These are phyloP conservation scores for Suillus subaureus DNA, from an alignment of 768 basidiomycete genomes.

Conservation along the genomic window DNA sequence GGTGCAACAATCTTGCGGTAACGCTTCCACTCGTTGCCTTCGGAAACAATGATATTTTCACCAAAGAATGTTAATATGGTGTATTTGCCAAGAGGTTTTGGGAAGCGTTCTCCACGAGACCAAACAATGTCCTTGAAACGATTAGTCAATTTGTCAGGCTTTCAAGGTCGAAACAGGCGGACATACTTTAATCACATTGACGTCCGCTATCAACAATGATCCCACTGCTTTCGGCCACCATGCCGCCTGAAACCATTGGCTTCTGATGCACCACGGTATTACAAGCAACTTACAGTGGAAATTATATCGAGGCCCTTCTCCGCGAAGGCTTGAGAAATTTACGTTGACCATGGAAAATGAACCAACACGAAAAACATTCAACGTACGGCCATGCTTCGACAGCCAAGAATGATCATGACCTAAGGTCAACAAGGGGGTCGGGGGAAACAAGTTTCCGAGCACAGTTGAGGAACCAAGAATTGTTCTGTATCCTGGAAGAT, in stretches of 20 bases:
- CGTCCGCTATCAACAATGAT: slow-evolving; percentile 36
- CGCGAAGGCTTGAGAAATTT: slow-evolving; percentile 28
- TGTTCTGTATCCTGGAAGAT: slow-evolving; percentile 14
- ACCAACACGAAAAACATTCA: not conserved
- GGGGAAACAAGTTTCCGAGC: slow-evolving; percentile 7
- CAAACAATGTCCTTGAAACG: slow-evolving; percentile 21
- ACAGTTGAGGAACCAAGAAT: slow-evolving; percentile 1
- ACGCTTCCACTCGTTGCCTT: slow-evolving; percentile 67
- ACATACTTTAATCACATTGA: slow-evolving; percentile 41
- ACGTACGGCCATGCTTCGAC: slow-evolving; percentile 13
- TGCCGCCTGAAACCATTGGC: slow-evolving; percentile 7
- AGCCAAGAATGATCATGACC: slow-evolving; percentile 14
- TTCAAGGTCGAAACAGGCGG: not conserved
- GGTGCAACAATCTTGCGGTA: slow-evolving; percentile 64
- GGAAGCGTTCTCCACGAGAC: slow-evolving; percentile 41
- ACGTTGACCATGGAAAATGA: not conserved
- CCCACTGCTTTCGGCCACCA: slow-evolving; percentile 13
- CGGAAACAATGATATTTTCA: slow-evolving; percentile 63
- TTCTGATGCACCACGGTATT: not conserved
- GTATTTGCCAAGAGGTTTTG: slow-evolving; percentile 56
- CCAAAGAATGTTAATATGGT: slow-evolving; percentile 53
- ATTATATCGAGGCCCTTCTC: slow-evolving; percentile 39
- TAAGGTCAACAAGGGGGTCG: slow-evolving; percentile 6
- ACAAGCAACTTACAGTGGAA: slow-evolving; percentile 33
- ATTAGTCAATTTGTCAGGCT: not conserved